Evolutionary conservation across 305 asterid genomes (phyloP), one percentile per base, ranked within the genome.

Genomic region (Solanum hybrid): DNA sequence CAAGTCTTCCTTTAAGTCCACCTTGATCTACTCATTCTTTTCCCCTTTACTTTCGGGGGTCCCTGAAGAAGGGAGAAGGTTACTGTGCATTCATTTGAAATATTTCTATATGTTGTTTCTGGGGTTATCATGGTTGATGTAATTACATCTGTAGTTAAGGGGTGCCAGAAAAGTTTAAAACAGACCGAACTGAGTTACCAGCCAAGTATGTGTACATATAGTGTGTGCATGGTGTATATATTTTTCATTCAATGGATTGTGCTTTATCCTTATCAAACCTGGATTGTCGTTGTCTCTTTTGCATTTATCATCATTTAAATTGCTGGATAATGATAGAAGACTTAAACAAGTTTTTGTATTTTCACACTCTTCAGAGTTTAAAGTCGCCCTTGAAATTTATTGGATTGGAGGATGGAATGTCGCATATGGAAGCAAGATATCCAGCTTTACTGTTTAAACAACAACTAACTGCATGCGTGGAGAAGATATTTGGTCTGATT

Each of bases 401-500:
- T 92, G 97, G 95, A 76, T 85, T 93, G 90, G 98, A 97, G 91
- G 99, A 96, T 92, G 95, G 97, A 70, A 84, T 93, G 90, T 95
- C 99, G 32, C 99, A 93, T 90, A 92, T 94, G 95, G 99, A 97
- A 92, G 99, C 99, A 86, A 97, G 96, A 92, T 96, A 94, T 92
- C 99, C 99, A 57, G 98, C 99, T 90, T 80, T 96, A 84, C 92
- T 96, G 89, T 96, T 97, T 94, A 97, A 96, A 90, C 99, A 97
- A 91, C 99, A 96, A 91, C 89, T 96, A 93, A 95, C 98, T 87
- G 98, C 99, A 86, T 96, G 97, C 86, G 98, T 97, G 13, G 99
- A 97, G 95, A 97, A 97, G 94, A 96, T 96, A 90, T 97, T 97
- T 92, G 99, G 99, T 89, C 89, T 95, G 95, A 97, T 97, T 90